Percentiles rank a stretch among this genome's conserved stretches.
Conservation (phyloP, 208 protist species). For the Leishmania turanica region DNA sequence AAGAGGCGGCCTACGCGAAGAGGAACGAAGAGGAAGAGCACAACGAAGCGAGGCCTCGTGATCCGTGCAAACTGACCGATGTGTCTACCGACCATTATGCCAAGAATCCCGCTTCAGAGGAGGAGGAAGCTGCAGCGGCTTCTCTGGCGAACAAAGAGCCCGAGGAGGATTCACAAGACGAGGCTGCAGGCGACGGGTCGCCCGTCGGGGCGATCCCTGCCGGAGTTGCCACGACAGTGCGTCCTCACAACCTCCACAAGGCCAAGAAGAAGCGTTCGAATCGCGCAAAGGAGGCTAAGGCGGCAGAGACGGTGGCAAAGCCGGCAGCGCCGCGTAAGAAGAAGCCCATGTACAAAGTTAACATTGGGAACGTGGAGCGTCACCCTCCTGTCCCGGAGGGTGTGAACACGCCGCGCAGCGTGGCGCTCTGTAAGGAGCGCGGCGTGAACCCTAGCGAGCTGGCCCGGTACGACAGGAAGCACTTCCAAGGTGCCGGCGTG, state of each 20-base stretch:
- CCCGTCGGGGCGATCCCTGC: background rate
- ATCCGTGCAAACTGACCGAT: background rate
- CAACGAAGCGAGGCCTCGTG: background rate
- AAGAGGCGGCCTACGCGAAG: background rate
- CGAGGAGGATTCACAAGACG: conserved; percentile 2
- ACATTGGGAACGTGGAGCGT: conserved; percentile 53
- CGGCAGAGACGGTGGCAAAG: background rate
- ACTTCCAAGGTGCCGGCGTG: conserved; percentile 57
- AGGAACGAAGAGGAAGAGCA: background rate
- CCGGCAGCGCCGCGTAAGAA: conserved; percentile 24
- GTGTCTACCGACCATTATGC: background rate
- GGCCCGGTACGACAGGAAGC: conserved; percentile 30
- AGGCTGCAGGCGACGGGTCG: background rate
- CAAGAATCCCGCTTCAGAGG: conserved; percentile 1
- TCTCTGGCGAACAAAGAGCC: background rate
- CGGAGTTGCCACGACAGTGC: conserved; percentile 4
- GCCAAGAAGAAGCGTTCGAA: background rate
- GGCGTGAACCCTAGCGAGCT: conserved; percentile 64
- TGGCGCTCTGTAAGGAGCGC: conserved; percentile 56
- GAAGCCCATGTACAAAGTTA: conserved; percentile 30
- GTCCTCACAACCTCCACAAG: conserved; percentile 7
- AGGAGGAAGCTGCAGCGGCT: background rate
- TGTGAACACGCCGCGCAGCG: conserved; percentile 78
- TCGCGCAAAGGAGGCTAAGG: background rate
- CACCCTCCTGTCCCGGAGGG: conserved; percentile 42